Evolutionary conservation across 345 rosid genomes (phyloP).

Genomic region (Gossypium herbaceum): DNA sequence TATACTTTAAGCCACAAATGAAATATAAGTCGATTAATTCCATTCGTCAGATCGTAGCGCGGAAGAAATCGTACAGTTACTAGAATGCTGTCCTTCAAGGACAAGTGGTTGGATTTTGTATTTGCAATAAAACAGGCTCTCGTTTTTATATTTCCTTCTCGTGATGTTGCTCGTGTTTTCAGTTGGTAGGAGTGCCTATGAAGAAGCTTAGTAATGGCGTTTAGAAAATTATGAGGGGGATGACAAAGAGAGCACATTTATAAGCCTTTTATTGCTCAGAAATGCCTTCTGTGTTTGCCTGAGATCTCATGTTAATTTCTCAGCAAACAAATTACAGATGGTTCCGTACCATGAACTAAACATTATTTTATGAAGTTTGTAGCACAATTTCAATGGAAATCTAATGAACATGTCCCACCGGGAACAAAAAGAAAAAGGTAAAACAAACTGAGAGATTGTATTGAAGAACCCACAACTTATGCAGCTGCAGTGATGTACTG

Average conservation of each 20-base stretch:
- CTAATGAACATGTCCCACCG: constrained; percentile 10
- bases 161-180: too few species aligned
- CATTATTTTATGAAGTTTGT: constrained; percentile 12
- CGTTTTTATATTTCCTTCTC: too few species aligned
- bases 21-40: too few species aligned
- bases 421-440: background rate
- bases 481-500: constrained; percentile 70
- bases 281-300: constrained; percentile 1
- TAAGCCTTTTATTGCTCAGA: constrained; percentile 18
- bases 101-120: too few species aligned
- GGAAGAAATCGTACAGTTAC: too few species aligned
- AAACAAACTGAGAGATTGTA: background rate
- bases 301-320: constrained; percentile 8
- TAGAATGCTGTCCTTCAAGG: too few species aligned
- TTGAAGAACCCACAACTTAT: constrained; percentile 27
- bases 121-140: too few species aligned
- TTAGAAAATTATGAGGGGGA: background rate
- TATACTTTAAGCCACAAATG: too few species aligned
- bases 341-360: constrained; percentile 11
- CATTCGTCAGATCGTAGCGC: too few species aligned
- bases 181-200: too few species aligned
- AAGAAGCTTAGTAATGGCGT: background rate
- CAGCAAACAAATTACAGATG: constrained; percentile 9
- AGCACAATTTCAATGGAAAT: constrained; percentile 8
- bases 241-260: background rate